These are phyloP conservation scores for Hirsutella thompsonii DNA, from an alignment of 2,329 filamentous ascomycete species.

Conservation along the genomic window DNA sequence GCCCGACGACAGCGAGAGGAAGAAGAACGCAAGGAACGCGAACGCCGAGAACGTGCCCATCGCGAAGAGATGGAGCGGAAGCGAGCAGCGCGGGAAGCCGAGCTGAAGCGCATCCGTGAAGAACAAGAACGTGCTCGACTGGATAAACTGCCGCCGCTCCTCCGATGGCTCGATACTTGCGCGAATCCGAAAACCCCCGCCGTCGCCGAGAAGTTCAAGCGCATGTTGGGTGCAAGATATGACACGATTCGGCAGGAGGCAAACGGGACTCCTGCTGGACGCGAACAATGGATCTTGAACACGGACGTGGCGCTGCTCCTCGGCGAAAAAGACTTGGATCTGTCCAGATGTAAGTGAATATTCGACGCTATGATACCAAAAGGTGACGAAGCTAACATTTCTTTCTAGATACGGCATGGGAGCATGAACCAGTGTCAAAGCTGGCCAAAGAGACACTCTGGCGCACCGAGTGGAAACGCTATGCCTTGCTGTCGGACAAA, in stretches of 20 bases:
- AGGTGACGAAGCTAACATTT: neutral
- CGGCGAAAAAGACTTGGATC: slow-evolving; percentile 48
- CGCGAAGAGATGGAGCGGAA: slow-evolving; percentile 35
- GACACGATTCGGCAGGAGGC: slow-evolving; percentile 45
- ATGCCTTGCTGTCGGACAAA: slow-evolving; percentile 36
- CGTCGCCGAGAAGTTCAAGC: slow-evolving; percentile 40
- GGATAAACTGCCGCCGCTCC: slow-evolving; percentile 43
- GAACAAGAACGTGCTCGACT: slow-evolving; percentile 42
- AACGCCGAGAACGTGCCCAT: slow-evolving; percentile 29
- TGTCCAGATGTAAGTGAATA: slow-evolving; percentile 42
- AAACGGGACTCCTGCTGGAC: slow-evolving; percentile 40
- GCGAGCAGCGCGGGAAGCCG: slow-evolving; percentile 36
- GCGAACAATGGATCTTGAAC: slow-evolving; percentile 55
- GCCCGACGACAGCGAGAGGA: slow-evolving; percentile 38
- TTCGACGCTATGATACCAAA: neutral
- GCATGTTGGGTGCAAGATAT: slow-evolving; percentile 47
- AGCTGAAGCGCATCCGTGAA: slow-evolving; percentile 34
- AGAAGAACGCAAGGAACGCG: slow-evolving; percentile 35
- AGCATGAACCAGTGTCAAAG: slow-evolving; percentile 36
- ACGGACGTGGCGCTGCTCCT: slow-evolving; percentile 50
- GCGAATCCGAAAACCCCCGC: slow-evolving; percentile 36
- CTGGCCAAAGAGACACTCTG: slow-evolving; percentile 47
- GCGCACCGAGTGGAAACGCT: slow-evolving; percentile 43
- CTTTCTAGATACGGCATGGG: slow-evolving; percentile 42
- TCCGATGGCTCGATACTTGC: slow-evolving; percentile 46